Conservation (phyloP, 805 yeast species). For the Lipomyces mesembrius region DNA sequence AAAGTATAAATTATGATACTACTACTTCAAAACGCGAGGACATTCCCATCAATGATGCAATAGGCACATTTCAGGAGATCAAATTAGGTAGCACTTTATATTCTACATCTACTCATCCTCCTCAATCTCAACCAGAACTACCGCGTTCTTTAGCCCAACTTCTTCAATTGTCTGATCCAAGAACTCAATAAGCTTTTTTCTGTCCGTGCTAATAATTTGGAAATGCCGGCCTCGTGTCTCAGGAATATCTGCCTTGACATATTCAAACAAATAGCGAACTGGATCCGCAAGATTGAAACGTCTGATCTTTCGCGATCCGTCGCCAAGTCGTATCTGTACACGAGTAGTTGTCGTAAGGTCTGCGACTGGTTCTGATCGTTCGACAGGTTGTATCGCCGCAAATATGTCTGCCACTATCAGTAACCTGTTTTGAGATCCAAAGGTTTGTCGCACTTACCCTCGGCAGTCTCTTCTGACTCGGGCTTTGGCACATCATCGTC, state of each 20-base stretch:
- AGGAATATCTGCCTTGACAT: slow-evolving; percentile 63
- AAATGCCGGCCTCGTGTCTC: slow-evolving; percentile 54
- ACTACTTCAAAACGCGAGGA: background rate
- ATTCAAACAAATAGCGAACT: slow-evolving; percentile 64
- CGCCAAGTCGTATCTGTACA: slow-evolving; percentile 85
- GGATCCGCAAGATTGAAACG: slow-evolving; percentile 64
- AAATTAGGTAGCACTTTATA: background rate
- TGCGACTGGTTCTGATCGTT: slow-evolving; percentile 66
- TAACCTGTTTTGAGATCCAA: background rate
- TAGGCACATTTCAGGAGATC: background rate
- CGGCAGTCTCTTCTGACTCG: slow-evolving; percentile 8
- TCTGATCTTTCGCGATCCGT: slow-evolving; percentile 80
- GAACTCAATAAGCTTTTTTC: slow-evolving; percentile 60
- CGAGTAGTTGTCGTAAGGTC: slow-evolving; percentile 66
- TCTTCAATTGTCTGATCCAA: slow-evolving; percentile 65
- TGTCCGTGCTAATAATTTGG: slow-evolving; percentile 51
- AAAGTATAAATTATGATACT: background rate
- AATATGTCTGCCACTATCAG: slow-evolving; percentile 42
- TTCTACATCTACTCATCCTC: slow-evolving; percentile 38
- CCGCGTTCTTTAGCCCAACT: slow-evolving; percentile 82
- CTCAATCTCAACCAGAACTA: slow-evolving; percentile 66
- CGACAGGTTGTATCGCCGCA: slow-evolving; percentile 54
- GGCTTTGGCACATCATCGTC: slow-evolving; percentile 36
- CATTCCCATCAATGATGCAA: background rate
- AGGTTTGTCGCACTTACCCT: background rate